Conservation (phyloP, 2,329 filamentous ascomycete genomes). For the Colletotrichum sp. region DNA sequence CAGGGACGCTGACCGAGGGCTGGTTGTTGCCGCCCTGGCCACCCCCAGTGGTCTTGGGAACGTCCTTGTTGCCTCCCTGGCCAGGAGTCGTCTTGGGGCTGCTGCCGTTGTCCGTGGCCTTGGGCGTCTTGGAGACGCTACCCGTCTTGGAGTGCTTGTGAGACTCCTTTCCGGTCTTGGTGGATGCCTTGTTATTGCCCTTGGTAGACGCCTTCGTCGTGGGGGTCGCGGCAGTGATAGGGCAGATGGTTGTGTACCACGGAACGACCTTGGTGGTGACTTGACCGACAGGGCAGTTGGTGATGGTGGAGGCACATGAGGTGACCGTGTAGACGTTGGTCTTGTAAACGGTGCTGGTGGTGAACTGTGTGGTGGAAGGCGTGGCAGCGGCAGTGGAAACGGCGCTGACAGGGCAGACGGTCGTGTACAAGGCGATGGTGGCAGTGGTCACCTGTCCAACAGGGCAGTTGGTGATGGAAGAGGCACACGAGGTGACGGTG, state of each 20-base stretch:
- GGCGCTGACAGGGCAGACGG: constrained; percentile 45
- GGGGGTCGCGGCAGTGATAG: constrained; percentile 29
- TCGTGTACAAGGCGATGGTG: constrained; percentile 39
- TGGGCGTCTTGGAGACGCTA: constrained; percentile 38
- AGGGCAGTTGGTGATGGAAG: constrained; percentile 35
- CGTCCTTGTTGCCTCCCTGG: background rate
- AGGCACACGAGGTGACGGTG: constrained; percentile 51
- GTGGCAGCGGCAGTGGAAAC: background rate
- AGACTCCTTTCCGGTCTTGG: background rate
- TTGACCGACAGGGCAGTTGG: constrained; percentile 40
- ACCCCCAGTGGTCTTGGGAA: background rate
- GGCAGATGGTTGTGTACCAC: constrained; percentile 47
- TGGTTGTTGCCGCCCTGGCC: background rate
- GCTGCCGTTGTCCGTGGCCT: background rate
- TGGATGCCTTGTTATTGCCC: background rate
- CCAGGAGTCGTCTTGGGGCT: background rate
- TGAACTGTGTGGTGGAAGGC: constrained; percentile 14
- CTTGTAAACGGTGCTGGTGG: constrained; percentile 43
- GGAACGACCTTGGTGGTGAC: constrained; percentile 40
- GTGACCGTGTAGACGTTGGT: constrained; percentile 58
- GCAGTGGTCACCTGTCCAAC: constrained; percentile 41
- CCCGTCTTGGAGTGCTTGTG: background rate
- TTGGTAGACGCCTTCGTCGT: background rate
- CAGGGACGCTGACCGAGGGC: background rate
- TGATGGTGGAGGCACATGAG: constrained; percentile 52